phyloP scores from a whole-genome alignment of 78 protist genomes.

The Protostelium mycophagum region DNA sequence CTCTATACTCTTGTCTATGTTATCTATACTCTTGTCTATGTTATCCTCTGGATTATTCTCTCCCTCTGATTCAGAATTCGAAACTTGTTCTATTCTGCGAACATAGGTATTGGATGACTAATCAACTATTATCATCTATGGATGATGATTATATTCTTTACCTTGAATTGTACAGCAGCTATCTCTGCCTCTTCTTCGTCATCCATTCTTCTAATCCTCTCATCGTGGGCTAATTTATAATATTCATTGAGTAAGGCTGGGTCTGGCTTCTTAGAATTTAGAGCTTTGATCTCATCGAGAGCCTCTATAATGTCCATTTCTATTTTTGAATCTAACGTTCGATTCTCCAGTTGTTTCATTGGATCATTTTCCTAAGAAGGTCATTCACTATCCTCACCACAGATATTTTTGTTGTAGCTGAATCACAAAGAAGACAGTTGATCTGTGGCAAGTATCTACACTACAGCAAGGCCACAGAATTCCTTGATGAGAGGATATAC shows the following conservation, averaged over 20 bases:
- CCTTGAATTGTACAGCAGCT: background rate
- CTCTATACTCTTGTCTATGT: background rate
- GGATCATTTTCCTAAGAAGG: conserved; percentile 42
- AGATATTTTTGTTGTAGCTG: background rate
- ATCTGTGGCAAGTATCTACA: background rate
- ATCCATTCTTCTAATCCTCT: conserved; percentile 9
- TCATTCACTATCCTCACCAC: conserved; percentile 6
- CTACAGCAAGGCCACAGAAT: background rate
- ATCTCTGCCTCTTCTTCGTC: conserved; percentile 9
- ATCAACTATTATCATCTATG: background rate
- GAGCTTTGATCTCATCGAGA: conserved; percentile 75
- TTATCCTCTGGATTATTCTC: background rate
- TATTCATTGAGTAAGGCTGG: background rate
- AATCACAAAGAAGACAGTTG: no score
- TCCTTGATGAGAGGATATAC: background rate
- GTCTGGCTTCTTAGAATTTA: conserved; percentile 36
- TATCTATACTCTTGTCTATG: background rate
- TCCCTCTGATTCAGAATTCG: background rate
- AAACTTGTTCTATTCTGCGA: background rate
- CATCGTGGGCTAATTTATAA: background rate
- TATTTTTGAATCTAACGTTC: conserved; percentile 74
- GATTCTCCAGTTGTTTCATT: conserved; percentile 73
- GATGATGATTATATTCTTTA: background rate
- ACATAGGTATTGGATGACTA: background rate
- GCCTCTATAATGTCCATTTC: conserved; percentile 93